These are phyloP conservation scores for Globisporangium sylvaticum DNA, from an alignment of 352 stramenopile species.

Conservation along the genomic window DNA sequence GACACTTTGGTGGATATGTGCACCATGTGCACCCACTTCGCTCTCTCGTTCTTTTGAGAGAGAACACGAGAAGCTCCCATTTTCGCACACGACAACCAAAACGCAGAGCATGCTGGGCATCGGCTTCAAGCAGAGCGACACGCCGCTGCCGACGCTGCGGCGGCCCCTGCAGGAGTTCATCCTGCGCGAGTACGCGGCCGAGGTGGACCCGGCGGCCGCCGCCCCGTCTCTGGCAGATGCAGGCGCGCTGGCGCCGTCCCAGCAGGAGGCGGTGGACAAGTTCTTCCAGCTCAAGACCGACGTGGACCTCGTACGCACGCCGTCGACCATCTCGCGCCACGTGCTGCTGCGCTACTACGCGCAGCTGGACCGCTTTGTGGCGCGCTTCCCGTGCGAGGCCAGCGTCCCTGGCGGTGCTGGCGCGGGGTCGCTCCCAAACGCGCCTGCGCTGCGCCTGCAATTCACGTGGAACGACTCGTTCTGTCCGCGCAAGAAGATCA, in stretches of 20 bases:
- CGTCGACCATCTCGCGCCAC: slow-evolving; percentile 58
- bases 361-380: slow-evolving; percentile 61
- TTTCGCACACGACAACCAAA: neutral
- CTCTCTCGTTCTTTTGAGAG: neutral
- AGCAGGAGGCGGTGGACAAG: slow-evolving; percentile 37
- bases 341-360: slow-evolving; percentile 76
- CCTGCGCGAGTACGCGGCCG: slow-evolving; percentile 56
- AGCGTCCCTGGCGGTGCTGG: slow-evolving; percentile 10
- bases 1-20: neutral
- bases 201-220: neutral
- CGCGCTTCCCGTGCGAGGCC: slow-evolving; percentile 52
- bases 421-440: neutral
- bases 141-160: slow-evolving; percentile 28
- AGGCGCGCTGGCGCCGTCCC: slow-evolving; percentile 11
- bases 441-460: slow-evolving; percentile 38
- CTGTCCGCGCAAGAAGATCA: slow-evolving; percentile 81
- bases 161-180: slow-evolving; percentile 68
- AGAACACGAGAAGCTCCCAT: neutral
- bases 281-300: slow-evolving; percentile 59
- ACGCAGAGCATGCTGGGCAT: slow-evolving; percentile 52
- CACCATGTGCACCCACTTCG: neutral
- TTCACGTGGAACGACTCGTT: slow-evolving; percentile 93
- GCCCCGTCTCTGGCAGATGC: neutral
- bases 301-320: slow-evolving; percentile 66
- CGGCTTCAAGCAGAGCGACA: slow-evolving; percentile 74